Percentiles rank a stretch among this genome's conserved stretches.
phyloP scores from a whole-genome alignment of 257 asterid genomes.

The Orobanche coerulescens region DNA sequence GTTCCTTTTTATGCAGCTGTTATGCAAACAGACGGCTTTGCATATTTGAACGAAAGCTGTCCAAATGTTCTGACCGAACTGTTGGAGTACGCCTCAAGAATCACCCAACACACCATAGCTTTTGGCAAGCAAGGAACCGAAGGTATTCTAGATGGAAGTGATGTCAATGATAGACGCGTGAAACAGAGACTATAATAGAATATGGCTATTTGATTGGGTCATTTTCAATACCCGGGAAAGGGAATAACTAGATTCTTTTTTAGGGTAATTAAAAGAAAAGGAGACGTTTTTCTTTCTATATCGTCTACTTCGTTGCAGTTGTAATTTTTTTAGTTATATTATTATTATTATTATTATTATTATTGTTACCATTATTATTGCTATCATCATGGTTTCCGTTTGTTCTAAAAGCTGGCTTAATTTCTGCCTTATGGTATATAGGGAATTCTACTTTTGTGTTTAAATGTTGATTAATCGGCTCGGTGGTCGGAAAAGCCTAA shows the following conservation, averaged over 20 bases:
- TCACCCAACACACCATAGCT: conserved; percentile 46
- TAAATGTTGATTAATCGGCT: too few relatives aligned
- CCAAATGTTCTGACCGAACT: conserved; percentile 71
- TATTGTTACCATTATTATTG: too few relatives aligned
- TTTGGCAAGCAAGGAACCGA: conserved; percentile 55
- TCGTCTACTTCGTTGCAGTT: conserved; percentile 18
- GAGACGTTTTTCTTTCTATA: conserved; percentile 24
- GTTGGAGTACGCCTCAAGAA: conserved; percentile 83
- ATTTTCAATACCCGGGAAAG: conserved; percentile 11
- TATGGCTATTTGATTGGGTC: neutral
- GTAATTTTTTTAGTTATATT: conserved; percentile 26
- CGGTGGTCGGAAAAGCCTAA: too few relatives aligned
- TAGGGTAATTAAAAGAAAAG: conserved; percentile 18
- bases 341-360: too few relatives aligned
- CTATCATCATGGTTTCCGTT: too few relatives aligned
- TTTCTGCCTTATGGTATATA: too few relatives aligned
- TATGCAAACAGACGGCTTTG: conserved; percentile 94
- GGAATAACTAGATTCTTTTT: conserved; percentile 25
- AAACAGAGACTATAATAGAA: conserved; percentile 51
- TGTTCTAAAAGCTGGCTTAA: too few relatives aligned
- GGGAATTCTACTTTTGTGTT: too few relatives aligned
- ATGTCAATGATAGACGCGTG: conserved; percentile 78
- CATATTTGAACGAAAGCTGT: conserved; percentile 86
- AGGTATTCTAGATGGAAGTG: conserved; percentile 58
- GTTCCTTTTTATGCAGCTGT: conserved; percentile 58